These are phyloP conservation scores for Paramecium biaurelia DNA, from an alignment of 73 alveolate genomes.

Conservation along the genomic window DNA sequence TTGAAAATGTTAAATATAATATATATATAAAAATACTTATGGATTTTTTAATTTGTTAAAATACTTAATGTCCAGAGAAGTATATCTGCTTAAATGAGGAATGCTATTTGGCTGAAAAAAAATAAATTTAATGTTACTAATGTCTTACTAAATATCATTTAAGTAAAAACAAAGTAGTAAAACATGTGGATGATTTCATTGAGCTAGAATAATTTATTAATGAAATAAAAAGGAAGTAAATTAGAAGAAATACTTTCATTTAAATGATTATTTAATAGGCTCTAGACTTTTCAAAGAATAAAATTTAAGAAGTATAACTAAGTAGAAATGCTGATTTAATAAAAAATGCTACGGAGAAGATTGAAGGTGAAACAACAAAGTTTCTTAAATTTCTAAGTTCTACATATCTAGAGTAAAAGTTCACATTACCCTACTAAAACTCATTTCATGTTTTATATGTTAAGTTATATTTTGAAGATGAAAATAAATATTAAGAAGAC, in stretches of 20 bases:
- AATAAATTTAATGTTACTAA: background rate
- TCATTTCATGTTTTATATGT: background rate
- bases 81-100: background rate
- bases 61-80: background rate
- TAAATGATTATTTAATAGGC: background rate
- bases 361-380: background rate
- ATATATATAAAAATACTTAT: background rate
- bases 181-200: background rate
- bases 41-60: background rate
- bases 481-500: background rate
- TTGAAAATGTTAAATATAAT: too few species aligned
- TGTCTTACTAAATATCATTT: background rate
- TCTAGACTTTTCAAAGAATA: background rate
- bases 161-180: background rate
- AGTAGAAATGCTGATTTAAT: background rate
- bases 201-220: background rate
- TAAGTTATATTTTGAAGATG: background rate
- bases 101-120: background rate
- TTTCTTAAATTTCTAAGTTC: background rate
- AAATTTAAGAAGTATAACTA: background rate
- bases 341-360: background rate
- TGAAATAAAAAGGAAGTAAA: background rate
- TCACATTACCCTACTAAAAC: background rate
- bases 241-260: background rate
- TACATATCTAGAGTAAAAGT: background rate